Base-by-base conservation (phyloP, 1,139 yeast species). In the Sugiyamaella sp. region DNA sequence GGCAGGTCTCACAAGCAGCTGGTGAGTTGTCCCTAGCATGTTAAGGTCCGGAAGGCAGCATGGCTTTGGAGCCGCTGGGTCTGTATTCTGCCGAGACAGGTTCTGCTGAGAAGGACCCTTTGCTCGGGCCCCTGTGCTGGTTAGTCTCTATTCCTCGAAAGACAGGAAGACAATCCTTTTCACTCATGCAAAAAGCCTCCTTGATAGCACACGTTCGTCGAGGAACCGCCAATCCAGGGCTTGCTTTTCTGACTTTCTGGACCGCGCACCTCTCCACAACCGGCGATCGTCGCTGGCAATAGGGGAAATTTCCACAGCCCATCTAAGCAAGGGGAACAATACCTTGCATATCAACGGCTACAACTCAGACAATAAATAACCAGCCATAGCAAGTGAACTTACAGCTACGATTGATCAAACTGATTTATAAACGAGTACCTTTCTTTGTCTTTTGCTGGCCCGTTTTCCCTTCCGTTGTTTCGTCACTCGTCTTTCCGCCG, bases 171-270 rank as follows among this genome's bases (percentile, higher is more conserved):
- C 14, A 8, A 6, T 19, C 10, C 17, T 38, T 17, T 3, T 19
- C 9, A 16, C n/a, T 44, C 33, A 22, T 44, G 48, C 48, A 33
- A 20, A 21, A 44, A 21, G 20, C 48, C 48, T 44, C 48, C 48
- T 44, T 44, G 12, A 33, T 20, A 21, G n/a, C 12, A 14, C 24
- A 25, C 45, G 38, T 43, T 43, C 32, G 38, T 43, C 19, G 8
- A 25, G 5, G n/a, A 12, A 29, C 35, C 14, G 35, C 35, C 35
- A 29, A 29, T 29, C 35, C n/a, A 4, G 35, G n/a, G 14, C n/a
- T 5, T 29, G 35, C n/a, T 29, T 29, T 29, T 12, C 8, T 29
- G 8, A 8, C 35, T 43, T 43, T 43, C 46, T 43, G 38, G 25
- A 12, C 12, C 24, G 16, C 44, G 25, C 27, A 19, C 45, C 46